Conservation (phyloP, 768 basidiomycete species). For the Rhodocollybia butyracea region DNA sequence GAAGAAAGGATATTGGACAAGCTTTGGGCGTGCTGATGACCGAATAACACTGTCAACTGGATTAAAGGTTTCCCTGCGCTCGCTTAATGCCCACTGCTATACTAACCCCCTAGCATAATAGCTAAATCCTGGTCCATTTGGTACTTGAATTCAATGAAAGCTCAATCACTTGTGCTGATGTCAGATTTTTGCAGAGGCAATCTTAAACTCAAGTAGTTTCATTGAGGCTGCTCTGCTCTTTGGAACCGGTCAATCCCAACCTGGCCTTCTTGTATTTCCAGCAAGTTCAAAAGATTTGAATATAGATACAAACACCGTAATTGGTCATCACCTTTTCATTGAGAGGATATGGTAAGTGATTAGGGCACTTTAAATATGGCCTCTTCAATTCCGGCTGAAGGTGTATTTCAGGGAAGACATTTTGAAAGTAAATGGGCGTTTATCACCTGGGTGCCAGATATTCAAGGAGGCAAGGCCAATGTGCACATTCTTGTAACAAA, state of each 20-base stretch:
- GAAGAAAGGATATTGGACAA: constrained; percentile 17
- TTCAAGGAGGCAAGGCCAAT: neutral
- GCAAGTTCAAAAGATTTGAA: neutral
- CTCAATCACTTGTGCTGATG: neutral
- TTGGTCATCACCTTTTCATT: neutral
- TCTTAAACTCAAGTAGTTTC: neutral
- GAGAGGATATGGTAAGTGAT: neutral
- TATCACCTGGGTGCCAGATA: neutral
- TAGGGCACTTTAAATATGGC: too few relatives aligned
- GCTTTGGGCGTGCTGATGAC: constrained; percentile 22
- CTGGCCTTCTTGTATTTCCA: neutral
- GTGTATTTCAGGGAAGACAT: neutral
- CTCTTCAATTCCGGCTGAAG: too few relatives aligned
- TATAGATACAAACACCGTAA: neutral
- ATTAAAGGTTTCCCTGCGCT: constrained; percentile 17
- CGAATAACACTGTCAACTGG: constrained; percentile 20
- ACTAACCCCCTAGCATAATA: too few relatives aligned
- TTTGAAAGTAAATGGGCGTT: neutral
- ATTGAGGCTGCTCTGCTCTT: neutral
- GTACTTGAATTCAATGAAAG: too few relatives aligned
- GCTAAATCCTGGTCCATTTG: neutral
- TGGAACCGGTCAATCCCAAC: neutral
- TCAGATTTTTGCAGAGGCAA: neutral
- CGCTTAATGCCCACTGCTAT: too few relatives aligned
- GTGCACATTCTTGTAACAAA: neutral